These are phyloP conservation scores for Euphorbia lathyris DNA, from an alignment of 345 rosid species.

Conservation along the genomic window DNA sequence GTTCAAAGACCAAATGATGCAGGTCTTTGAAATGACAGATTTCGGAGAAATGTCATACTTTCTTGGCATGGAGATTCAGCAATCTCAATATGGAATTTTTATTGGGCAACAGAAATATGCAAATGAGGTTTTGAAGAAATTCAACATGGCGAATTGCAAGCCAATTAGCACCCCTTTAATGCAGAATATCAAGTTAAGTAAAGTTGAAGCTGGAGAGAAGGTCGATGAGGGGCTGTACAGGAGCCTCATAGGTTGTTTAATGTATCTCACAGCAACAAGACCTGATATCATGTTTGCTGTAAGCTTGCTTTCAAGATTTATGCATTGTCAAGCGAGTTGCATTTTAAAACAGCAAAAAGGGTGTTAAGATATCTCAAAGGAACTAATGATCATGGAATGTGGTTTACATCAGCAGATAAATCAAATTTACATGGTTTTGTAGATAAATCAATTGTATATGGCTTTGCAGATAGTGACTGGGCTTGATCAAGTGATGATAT, in stretches of 20 bases:
- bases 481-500: background rate
- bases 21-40: too few relatives aligned
- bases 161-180: too few relatives aligned
- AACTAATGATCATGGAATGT: too few relatives aligned
- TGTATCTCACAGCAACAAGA: constrained; percentile 3
- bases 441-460: background rate
- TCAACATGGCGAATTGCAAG: too few relatives aligned
- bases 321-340: background rate
- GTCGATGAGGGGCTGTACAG: background rate
- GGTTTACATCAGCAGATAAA: too few relatives aligned
- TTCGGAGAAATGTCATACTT: background rate
- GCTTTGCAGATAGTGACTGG: background rate
- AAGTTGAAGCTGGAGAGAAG: background rate
- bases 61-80: background rate
- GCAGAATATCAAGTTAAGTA: background rate
- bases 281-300: too few relatives aligned
- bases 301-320: constrained; percentile 5
- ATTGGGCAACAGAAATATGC: too few relatives aligned
- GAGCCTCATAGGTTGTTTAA: background rate
- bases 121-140: too few relatives aligned
- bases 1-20: too few relatives aligned
- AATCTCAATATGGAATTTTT: background rate
- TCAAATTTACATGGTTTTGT: too few relatives aligned
- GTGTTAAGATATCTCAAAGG: too few relatives aligned
- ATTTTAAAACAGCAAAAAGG: too few relatives aligned